Evolutionary conservation across 352 stramenopile species (phyloP).

Genomic region (Pythium biforme): DNA sequence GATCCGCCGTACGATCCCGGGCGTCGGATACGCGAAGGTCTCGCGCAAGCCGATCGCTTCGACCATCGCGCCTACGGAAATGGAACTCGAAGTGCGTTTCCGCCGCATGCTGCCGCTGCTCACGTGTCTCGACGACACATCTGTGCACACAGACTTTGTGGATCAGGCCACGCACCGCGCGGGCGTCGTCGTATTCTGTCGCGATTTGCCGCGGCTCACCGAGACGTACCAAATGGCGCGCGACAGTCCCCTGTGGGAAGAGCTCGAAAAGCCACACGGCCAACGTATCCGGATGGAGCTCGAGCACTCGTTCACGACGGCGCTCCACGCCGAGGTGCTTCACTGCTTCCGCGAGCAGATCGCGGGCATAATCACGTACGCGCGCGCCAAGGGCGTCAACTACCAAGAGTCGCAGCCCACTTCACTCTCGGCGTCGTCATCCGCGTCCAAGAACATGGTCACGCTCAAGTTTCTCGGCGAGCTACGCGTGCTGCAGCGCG

Average conservation of each 20-base stretch:
- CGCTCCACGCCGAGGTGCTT: conserved; percentile 20
- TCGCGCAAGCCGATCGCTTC: conserved; percentile 6
- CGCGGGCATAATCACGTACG: conserved; percentile 7
- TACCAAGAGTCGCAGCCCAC: conserved; percentile 19
- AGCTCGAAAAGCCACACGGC: conserved; percentile 25
- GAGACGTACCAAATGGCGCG: conserved; percentile 16
- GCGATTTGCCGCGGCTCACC: conserved; percentile 7
- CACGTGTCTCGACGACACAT: conserved; percentile 19
- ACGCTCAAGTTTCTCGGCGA: conserved; percentile 28
- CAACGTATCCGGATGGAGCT: conserved; percentile 30
- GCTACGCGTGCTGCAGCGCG: conserved; percentile 9
- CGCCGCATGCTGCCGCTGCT: conserved; percentile 25
- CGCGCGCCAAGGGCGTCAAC: conserved; percentile 3
- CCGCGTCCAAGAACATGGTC: conserved; percentile 27
- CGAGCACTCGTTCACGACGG: conserved; percentile 27
- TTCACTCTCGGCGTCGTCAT: not conserved
- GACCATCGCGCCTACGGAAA: not conserved
- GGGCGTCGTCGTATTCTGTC: conserved; percentile 26
- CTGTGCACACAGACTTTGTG: conserved; percentile 28
- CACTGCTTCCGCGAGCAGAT: conserved; percentile 20
- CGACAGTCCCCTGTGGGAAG: conserved; percentile 15
- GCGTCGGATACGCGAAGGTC: conserved; percentile 20
- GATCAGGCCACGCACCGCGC: conserved; percentile 21
- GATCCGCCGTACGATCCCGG: not conserved
- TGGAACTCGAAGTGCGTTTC: conserved; percentile 20